Percentiles rank a stretch among this genome's conserved stretches.
phyloP scores from a whole-genome alignment of 176 grass and related monocot species.

The Thinopyrum elongatum region DNA sequence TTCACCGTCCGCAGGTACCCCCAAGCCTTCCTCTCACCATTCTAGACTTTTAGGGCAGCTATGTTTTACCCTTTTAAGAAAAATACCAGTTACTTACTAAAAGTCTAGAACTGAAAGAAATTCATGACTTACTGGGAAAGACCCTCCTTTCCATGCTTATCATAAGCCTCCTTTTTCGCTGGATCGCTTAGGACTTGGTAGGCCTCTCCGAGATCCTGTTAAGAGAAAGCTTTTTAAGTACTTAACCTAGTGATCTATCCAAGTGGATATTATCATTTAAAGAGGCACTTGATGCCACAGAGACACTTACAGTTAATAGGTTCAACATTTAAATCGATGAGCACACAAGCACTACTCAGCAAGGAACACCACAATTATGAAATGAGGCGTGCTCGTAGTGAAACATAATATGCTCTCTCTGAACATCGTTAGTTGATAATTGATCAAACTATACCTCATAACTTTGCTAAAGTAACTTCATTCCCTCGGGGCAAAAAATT shows the following conservation, averaged over 20 bases:
- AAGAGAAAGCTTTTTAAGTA: slow-evolving; percentile 20
- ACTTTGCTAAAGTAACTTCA: neutral
- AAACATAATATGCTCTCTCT: neutral
- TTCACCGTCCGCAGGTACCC: no score
- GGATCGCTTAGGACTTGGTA: slow-evolving; percentile 97
- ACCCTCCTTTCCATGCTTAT: slow-evolving; percentile 92
- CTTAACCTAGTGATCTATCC: neutral
- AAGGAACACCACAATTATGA: neutral
- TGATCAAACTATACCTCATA: neutral
- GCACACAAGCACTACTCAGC: neutral
- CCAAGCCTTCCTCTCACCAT: no score
- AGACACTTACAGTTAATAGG: neutral
- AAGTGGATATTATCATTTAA: neutral
- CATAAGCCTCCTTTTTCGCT: slow-evolving; percentile 77
- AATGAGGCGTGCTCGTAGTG: neutral
- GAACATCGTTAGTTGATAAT: neutral
- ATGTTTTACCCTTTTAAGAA: neutral
- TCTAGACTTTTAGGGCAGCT: neutral
- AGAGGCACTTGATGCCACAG: neutral
- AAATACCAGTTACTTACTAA: neutral
- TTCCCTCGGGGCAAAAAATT: neutral
- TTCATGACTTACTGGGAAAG: slow-evolving; percentile 65
- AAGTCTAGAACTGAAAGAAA: neutral
- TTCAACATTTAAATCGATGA: neutral
- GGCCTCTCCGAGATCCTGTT: slow-evolving; percentile 87